Conservation (phyloP, 106 monocot species). For the Apostasia shenzhenica region DNA sequence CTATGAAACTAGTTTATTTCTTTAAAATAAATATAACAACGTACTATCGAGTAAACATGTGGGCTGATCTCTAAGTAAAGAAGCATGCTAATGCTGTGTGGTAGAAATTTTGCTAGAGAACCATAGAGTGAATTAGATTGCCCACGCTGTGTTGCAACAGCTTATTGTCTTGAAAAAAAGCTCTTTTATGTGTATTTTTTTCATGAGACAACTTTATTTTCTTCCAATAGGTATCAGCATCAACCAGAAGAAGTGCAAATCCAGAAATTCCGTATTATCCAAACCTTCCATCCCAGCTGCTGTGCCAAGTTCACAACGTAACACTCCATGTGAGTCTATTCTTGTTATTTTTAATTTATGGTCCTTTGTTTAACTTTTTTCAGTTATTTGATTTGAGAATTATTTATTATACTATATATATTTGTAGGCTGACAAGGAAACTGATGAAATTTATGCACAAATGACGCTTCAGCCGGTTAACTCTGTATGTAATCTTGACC, state of each 20-base stretch:
- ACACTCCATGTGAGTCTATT: constrained; percentile 63
- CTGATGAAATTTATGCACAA: constrained; percentile 93
- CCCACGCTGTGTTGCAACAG: neutral
- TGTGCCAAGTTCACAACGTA: constrained; percentile 82
- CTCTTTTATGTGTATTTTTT: neutral
- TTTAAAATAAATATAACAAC: no score
- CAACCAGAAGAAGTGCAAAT: constrained; percentile 57
- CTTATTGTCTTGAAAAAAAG: neutral
- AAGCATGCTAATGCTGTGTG: no score
- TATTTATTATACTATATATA: neutral
- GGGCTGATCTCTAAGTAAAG: no score
- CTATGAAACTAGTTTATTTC: no score
- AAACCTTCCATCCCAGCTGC: constrained; percentile 68
- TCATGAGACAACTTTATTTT: neutral
- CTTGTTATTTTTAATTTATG: neutral
- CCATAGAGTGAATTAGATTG: neutral
- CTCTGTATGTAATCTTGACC: constrained; percentile 42
- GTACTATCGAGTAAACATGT: no score
- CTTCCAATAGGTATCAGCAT: constrained; percentile 57
- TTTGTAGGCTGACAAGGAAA: constrained; percentile 84
- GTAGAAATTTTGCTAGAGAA: no score
- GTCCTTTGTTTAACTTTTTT: neutral
- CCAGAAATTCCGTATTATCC: constrained; percentile 77
- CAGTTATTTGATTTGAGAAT: neutral
- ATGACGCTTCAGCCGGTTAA: constrained; percentile 95